Percentiles rank a stretch among this genome's conserved stretches.
phyloP scores from a whole-genome alignment of 768 basidiomycete genomes.

The Sarcomyxa edulis region DNA sequence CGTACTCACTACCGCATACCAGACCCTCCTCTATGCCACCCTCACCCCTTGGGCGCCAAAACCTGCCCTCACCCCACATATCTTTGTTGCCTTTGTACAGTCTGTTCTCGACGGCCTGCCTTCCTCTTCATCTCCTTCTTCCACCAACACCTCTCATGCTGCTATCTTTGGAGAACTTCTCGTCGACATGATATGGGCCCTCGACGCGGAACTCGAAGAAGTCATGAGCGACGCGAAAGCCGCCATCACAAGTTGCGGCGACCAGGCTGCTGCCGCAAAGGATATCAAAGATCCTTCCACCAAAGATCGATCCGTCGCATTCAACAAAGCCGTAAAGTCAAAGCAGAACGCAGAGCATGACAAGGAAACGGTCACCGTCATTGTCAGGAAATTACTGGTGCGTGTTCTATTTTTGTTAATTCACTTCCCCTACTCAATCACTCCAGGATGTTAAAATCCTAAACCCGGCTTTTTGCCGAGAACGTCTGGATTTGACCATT shows the following conservation, averaged over 20 bases:
- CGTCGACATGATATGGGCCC: conserved; percentile 78
- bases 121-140: conserved; percentile 60
- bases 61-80: conserved; percentile 38
- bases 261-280: conserved; percentile 10
- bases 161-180: conserved; percentile 60
- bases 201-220: conserved; percentile 76
- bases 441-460: conserved; percentile 55
- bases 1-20: conserved; percentile 60
- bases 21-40: conserved; percentile 58
- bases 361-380: conserved; percentile 49
- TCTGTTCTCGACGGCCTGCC: conserved; percentile 58
- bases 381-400: conserved; percentile 63
- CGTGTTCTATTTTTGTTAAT: conserved; percentile 16
- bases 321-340: conserved; percentile 37
- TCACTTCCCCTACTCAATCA: not conserved
- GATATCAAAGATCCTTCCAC: not conserved
- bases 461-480: conserved; percentile 57
- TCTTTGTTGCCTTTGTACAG: conserved; percentile 60
- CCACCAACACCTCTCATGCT: conserved; percentile 39
- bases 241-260: conserved; percentile 28
- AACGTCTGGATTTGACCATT: conserved; percentile 66
- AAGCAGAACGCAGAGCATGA: conserved; percentile 57
- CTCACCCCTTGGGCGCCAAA: conserved; percentile 52
- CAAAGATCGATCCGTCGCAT: conserved; percentile 15
- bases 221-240: conserved; percentile 49